Percentiles rank a stretch among this genome's conserved stretches.
phyloP scores from a whole-genome alignment of 768 basidiomycete species.

The Amanita pseudoporphyria region DNA sequence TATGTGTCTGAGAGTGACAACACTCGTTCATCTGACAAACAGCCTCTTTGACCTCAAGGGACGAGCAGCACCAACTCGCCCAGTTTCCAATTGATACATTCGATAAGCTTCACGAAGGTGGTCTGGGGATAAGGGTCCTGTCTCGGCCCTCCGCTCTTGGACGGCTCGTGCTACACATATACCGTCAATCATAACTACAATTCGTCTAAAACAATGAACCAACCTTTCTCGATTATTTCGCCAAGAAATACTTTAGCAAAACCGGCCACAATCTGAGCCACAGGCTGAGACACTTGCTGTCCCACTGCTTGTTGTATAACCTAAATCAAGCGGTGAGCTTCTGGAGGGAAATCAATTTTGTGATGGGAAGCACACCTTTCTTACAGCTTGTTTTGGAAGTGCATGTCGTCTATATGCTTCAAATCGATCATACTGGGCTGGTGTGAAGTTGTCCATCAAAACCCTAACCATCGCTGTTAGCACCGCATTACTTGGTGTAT shows the following conservation, averaged over 20 bases:
- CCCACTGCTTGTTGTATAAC: conserved; percentile 76
- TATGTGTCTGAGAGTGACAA: no score
- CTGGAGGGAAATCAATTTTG: not conserved
- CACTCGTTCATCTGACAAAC: conserved; percentile 48
- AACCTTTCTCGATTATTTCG: conserved; percentile 85
- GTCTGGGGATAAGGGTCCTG: conserved; percentile 77
- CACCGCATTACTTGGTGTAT: no score
- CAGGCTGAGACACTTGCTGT: conserved; percentile 78
- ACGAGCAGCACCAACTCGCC: conserved; percentile 69
- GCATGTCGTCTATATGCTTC: conserved; percentile 83
- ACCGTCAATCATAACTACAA: conserved; percentile 1
- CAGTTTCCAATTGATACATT: conserved; percentile 72
- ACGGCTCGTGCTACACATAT: conserved; percentile 55
- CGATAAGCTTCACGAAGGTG: conserved; percentile 87
- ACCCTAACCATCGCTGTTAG: conserved; percentile 39
- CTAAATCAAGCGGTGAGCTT: conserved; percentile 24
- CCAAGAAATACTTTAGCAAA: conserved; percentile 90
- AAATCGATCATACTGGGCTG: conserved; percentile 80
- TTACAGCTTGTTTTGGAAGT: conserved; percentile 71
- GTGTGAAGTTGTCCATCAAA: conserved; percentile 80
- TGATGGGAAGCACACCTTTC: conserved; percentile 44
- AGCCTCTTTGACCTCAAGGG: conserved; percentile 61
- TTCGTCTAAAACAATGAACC: conserved; percentile 10
- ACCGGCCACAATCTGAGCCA: conserved; percentile 84
- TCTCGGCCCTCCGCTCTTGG: conserved; percentile 61